Percentiles rank a stretch among this genome's conserved stretches.
These are phyloP conservation scores for Sesbania bispinosa DNA, from an alignment of 306 rosid species.

Conservation along the genomic window DNA sequence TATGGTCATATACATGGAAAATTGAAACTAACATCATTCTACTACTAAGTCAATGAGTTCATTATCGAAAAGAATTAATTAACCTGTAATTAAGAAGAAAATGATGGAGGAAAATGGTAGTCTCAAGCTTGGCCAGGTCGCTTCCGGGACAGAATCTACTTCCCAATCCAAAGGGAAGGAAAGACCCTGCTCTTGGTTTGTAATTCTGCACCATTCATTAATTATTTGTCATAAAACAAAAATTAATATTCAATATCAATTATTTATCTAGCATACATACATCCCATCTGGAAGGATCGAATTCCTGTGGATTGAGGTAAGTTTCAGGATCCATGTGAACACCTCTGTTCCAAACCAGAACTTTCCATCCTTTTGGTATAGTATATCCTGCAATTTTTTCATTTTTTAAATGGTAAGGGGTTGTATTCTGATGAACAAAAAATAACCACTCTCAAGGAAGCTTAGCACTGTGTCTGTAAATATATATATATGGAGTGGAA, in stretches of 20 bases:
- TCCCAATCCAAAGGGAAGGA: constrained; percentile 65
- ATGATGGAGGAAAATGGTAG: constrained; percentile 59
- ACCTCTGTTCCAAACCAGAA: constrained; percentile 63
- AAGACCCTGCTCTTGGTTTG: constrained; percentile 49
- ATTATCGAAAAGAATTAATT: neutral
- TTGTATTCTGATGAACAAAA: neutral
- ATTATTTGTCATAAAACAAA: neutral
- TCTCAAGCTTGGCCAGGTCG: constrained; percentile 57
- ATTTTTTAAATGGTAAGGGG: neutral
- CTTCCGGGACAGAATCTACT: constrained; percentile 59
- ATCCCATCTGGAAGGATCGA: constrained; percentile 66
- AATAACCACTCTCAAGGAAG: neutral
- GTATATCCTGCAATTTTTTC: constrained; percentile 42
- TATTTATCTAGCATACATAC: constrained; percentile 23
- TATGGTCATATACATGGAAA: neutral
- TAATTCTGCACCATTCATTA: constrained; percentile 37
- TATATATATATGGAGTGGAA: neutral
- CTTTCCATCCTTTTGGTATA: constrained; percentile 72
- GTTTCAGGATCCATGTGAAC: constrained; percentile 69
- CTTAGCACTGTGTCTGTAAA: no score
- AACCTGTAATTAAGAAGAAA: constrained; percentile 58
- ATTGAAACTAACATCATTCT: neutral
- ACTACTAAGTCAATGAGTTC: neutral
- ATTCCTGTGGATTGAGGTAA: constrained; percentile 48
- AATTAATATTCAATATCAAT: neutral